Evolutionary conservation across 257 asterid genomes (phyloP).

Genomic region (Salvia rosmarinus): DNA sequence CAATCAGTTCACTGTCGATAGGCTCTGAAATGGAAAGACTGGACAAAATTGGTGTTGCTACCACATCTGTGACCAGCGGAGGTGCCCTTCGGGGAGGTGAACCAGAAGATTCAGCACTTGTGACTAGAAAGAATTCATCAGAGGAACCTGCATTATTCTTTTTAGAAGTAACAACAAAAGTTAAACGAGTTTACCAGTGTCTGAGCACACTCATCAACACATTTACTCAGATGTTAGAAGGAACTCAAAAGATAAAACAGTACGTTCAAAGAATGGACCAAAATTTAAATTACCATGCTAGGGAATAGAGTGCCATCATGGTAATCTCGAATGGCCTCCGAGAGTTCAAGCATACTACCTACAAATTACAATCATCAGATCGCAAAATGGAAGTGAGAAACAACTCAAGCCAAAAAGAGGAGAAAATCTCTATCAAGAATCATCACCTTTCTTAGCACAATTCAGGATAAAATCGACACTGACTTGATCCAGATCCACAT

Average conservation of each 20-base stretch:
- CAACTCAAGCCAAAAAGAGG: slow-evolving; percentile 9
- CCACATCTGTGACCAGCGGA: slow-evolving; percentile 59
- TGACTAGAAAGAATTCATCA: slow-evolving; percentile 85
- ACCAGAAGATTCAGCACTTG: slow-evolving; percentile 76
- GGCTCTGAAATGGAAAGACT: slow-evolving; percentile 59
- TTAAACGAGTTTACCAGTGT: slow-evolving; percentile 22
- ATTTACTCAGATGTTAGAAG: slow-evolving; percentile 7
- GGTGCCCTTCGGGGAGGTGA: slow-evolving; percentile 92
- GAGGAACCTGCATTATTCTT: slow-evolving; percentile 86
- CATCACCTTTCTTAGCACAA: slow-evolving; percentile 87
- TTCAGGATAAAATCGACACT: slow-evolving; percentile 86
- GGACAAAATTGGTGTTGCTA: slow-evolving; percentile 59
- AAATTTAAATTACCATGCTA: slow-evolving; percentile 62
- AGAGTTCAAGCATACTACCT: slow-evolving; percentile 91
- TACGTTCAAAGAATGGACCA: background rate
- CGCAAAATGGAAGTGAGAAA: slow-evolving; percentile 29
- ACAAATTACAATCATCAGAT: slow-evolving; percentile 35
- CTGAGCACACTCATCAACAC: slow-evolving; percentile 10
- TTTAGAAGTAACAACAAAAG: slow-evolving; percentile 35
- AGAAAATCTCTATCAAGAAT: slow-evolving; percentile 4
- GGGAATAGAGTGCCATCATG: slow-evolving; percentile 86
- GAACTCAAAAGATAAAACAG: slow-evolving; percentile 15
- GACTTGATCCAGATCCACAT: slow-evolving; percentile 98
- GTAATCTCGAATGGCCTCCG: slow-evolving; percentile 93
- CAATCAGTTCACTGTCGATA: slow-evolving; percentile 65